Conservation (phyloP, 805 yeast species). For the Vanderwaltozyma tropicalis region DNA sequence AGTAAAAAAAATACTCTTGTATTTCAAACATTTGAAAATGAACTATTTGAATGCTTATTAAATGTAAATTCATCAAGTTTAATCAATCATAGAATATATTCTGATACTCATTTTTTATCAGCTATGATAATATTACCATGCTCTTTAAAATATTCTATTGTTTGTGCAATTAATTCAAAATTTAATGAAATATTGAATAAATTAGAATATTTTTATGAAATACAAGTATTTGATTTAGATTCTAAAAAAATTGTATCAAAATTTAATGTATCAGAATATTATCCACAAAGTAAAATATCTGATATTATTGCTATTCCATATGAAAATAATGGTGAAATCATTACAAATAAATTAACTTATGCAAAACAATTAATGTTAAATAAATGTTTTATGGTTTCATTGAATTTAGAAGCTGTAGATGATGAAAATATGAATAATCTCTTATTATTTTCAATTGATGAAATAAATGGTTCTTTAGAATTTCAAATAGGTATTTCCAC, state of each 20-base stretch:
- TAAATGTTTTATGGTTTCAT: slow-evolving; percentile 30
- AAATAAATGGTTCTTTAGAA: slow-evolving; percentile 23
- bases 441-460: slow-evolving; percentile 30
- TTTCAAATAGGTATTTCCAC: slow-evolving; percentile 19
- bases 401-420: slow-evolving; percentile 26
- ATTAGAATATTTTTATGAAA: slow-evolving; percentile 3
- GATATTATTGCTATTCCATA: slow-evolving; percentile 14
- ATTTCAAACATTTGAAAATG: neutral
- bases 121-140: slow-evolving; percentile 9
- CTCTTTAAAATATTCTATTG: slow-evolving; percentile 11
- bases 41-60: neutral
- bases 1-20: neutral
- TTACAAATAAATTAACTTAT: slow-evolving; percentile 11
- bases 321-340: neutral
- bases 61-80: neutral
- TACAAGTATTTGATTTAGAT: slow-evolving; percentile 12
- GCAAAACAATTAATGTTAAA: slow-evolving; percentile 29
- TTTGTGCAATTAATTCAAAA: slow-evolving; percentile 6
- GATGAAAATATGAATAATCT: slow-evolving; percentile 24
- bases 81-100: neutral
- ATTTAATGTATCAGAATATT: slow-evolving; percentile 8
- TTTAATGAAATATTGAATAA: slow-evolving; percentile 4
- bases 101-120: slow-evolving; percentile 5
- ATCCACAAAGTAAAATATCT: slow-evolving; percentile 15
- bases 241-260: slow-evolving; percentile 2